These are phyloP conservation scores for Brasenia schreberi DNA, from an alignment of 164 flowering plant genomes.

Conservation along the genomic window DNA sequence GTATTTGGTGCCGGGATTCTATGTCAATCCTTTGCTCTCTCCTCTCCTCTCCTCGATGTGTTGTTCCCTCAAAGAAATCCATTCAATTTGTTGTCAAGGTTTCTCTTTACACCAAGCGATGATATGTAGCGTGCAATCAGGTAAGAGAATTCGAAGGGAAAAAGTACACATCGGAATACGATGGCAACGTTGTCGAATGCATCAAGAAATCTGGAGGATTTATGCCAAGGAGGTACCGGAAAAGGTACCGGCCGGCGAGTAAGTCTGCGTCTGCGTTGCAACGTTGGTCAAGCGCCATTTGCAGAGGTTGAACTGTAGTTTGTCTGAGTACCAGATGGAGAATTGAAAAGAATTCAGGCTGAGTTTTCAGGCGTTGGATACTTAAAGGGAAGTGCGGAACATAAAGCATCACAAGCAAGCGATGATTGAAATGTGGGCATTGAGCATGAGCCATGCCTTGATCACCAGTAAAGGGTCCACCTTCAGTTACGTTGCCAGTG, in stretches of 20 bases:
- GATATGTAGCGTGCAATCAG: neutral
- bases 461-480: neutral
- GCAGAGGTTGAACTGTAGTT: neutral
- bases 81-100: neutral
- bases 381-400: neutral
- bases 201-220: neutral
- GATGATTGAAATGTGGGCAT: neutral
- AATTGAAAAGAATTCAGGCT: neutral
- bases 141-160: neutral
- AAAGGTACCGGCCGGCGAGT: neutral
- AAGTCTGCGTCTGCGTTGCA: neutral
- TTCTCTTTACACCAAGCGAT: neutral
- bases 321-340: neutral
- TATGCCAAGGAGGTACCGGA: neutral
- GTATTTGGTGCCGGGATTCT: neutral
- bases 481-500: neutral
- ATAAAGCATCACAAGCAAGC: neutral
- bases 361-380: neutral
- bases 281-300: neutral
- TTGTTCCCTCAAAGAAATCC: slow-evolving; percentile 1
- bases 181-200: neutral
- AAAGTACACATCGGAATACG: neutral
- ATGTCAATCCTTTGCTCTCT: neutral
- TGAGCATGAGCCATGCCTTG: slow-evolving; percentile 2
- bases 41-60: neutral